Evolutionary conservation across 805 yeast species (phyloP).

Genomic region (Barnettozyma botsteinii): DNA sequence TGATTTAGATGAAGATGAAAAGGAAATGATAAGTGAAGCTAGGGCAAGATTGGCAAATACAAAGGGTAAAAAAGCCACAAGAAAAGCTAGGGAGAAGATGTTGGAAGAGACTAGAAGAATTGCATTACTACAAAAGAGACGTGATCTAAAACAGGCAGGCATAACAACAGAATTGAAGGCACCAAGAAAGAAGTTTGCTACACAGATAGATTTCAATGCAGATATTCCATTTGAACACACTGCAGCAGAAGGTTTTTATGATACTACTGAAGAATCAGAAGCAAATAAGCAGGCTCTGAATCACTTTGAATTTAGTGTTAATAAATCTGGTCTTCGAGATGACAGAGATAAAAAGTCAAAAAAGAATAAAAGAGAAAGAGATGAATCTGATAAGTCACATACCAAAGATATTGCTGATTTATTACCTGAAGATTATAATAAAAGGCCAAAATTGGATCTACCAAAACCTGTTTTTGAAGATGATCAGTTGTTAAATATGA

Average conservation of each 20-base stretch:
- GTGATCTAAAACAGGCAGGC: constrained; percentile 81
- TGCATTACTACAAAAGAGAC: constrained; percentile 69
- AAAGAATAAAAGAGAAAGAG: constrained; percentile 26
- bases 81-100: constrained; percentile 82
- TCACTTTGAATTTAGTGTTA: constrained; percentile 40
- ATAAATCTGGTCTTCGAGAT: constrained; percentile 39
- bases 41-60: constrained; percentile 87
- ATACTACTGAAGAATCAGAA: constrained; percentile 52
- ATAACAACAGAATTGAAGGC: constrained; percentile 44
- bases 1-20: constrained; percentile 80
- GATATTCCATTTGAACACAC: constrained; percentile 75
- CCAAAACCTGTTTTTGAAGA: constrained; percentile 31
- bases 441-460: constrained; percentile 23
- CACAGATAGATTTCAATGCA: constrained; percentile 73
- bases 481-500: constrained; percentile 12
- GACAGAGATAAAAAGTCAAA: constrained; percentile 29
- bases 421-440: constrained; percentile 10
- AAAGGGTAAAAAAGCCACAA: constrained; percentile 88
- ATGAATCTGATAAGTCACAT: constrained; percentile 22
- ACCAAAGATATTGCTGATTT: constrained; percentile 18
- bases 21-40: constrained; percentile 93
- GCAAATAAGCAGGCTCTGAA: constrained; percentile 33
- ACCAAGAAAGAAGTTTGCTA: constrained; percentile 46
- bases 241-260: constrained; percentile 66
- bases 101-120: constrained; percentile 71